Conservation (phyloP, 73 alveolate genomes). For the Blepharisma japonicum region DNA sequence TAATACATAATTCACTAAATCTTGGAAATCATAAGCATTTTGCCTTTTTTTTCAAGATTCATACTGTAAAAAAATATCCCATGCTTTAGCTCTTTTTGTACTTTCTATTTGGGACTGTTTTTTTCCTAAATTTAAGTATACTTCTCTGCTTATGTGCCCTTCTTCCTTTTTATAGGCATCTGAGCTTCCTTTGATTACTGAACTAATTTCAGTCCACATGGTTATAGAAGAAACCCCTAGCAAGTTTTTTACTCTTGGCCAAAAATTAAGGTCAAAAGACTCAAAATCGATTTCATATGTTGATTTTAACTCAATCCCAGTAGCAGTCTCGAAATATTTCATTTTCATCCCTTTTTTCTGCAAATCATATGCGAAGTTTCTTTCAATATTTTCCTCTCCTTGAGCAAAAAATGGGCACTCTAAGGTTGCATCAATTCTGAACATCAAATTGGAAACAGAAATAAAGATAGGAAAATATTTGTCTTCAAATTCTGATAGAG, state of each 20-base stretch:
- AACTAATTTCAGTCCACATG: slow-evolving; percentile 76
- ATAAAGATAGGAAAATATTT: slow-evolving; percentile 74
- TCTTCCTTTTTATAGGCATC: slow-evolving; percentile 2
- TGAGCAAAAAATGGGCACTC: slow-evolving; percentile 73
- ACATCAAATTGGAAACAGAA: slow-evolving; percentile 60
- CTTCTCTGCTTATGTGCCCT: slow-evolving; percentile 30
- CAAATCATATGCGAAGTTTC: slow-evolving; percentile 65
- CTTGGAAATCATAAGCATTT: slow-evolving; percentile 77
- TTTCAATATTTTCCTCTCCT: slow-evolving; percentile 51
- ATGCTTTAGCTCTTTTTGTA: slow-evolving; percentile 10
- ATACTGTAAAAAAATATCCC: slow-evolving; percentile 42
- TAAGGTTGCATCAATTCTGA: slow-evolving; percentile 75
- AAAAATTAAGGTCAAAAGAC: slow-evolving; percentile 22
- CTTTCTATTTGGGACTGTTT: slow-evolving; percentile 36
- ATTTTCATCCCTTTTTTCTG: slow-evolving; percentile 66
- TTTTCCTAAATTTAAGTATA: slow-evolving; percentile 18
- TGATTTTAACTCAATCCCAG: slow-evolving; percentile 51
- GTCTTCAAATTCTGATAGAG: slow-evolving; percentile 33
- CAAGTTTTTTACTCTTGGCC: slow-evolving; percentile 5
- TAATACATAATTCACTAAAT: slow-evolving; percentile 67
- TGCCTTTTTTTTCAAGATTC: slow-evolving; percentile 69
- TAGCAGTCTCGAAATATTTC: too few species aligned
- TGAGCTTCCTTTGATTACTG: slow-evolving; percentile 63
- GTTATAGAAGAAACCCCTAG: slow-evolving; percentile 4
- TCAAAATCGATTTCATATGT: slow-evolving; percentile 36